Evolutionary conservation across 2,329 filamentous ascomycete species (phyloP).

Genomic region (Exophiala calicioides): DNA sequence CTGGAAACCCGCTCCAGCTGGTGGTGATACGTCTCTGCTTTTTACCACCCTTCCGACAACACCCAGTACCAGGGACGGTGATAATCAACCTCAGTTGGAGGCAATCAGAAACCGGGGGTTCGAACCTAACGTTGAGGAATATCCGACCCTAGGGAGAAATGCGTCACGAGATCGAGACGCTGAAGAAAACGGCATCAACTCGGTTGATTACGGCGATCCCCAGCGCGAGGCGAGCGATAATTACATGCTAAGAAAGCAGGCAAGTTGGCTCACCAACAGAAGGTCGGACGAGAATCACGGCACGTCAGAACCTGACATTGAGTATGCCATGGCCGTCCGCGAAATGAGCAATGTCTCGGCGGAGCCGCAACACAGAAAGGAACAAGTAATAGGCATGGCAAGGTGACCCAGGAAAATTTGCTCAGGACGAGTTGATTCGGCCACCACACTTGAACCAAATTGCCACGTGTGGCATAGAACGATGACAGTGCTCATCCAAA

Average conservation of each 20-base stretch:
- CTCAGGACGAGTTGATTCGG: neutral
- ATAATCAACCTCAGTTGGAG: constrained; percentile 21
- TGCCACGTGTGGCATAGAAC: too few relatives aligned
- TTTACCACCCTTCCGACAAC: constrained; percentile 15
- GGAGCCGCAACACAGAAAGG: constrained; percentile 19
- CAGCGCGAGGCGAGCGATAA: constrained; percentile 27
- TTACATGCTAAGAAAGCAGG: constrained; percentile 17
- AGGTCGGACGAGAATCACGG: constrained; percentile 26
- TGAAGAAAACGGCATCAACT: constrained; percentile 27
- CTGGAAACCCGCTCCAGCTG: constrained; percentile 25
- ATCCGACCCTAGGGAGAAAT: constrained; percentile 20
- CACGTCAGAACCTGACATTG: constrained; percentile 27
- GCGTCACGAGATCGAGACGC: constrained; percentile 30
- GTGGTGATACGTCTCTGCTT: constrained; percentile 18
- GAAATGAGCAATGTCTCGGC: constrained; percentile 27
- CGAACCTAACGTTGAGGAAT: constrained; percentile 23
- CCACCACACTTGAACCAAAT: too few relatives aligned
- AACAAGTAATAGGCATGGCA: constrained; percentile 13
- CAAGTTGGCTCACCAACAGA: constrained; percentile 21
- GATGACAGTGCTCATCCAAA: too few relatives aligned
- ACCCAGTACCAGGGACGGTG: constrained; percentile 24
- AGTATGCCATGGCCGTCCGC: constrained; percentile 30
- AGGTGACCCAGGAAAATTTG: constrained; percentile 6
- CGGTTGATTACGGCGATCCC: constrained; percentile 27
- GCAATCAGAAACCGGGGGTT: constrained; percentile 19